Conservation (phyloP, 164 flowering plant species). For the Vitis rotundifolia region DNA sequence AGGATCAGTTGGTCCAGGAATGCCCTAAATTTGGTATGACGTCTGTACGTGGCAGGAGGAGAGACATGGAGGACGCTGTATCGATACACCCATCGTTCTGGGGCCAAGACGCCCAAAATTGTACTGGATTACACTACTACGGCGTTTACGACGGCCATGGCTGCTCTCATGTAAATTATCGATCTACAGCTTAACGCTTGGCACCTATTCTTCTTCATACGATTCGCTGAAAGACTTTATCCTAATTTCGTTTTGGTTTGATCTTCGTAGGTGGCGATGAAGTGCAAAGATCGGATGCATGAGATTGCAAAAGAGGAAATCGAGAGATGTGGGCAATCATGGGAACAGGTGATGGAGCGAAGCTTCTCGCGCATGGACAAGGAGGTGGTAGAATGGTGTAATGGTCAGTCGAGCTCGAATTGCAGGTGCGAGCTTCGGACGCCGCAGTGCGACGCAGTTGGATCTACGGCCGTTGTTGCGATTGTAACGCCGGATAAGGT, state of each 20-base stretch:
- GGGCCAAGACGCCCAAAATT: background rate
- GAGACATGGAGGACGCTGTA: conserved; percentile 66
- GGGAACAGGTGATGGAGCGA: conserved; percentile 37
- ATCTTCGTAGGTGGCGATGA: conserved; percentile 63
- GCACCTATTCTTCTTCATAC: too few relatives aligned
- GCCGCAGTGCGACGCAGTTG: conserved; percentile 53
- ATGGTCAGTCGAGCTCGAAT: background rate
- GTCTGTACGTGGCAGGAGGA: conserved; percentile 52
- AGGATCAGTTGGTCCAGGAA: background rate
- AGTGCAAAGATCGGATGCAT: conserved; percentile 70
- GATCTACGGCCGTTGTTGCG: conserved; percentile 54
- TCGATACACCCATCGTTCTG: conserved; percentile 44
- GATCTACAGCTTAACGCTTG: too few relatives aligned
- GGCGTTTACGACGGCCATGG: conserved; percentile 76
- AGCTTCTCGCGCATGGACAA: conserved; percentile 50
- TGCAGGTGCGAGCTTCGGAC: conserved; percentile 51
- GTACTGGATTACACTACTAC: conserved; percentile 29
- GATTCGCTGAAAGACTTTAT: background rate
- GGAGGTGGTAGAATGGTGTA: conserved; percentile 32
- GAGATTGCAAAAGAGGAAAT: conserved; percentile 67
- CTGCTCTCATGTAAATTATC: conserved; percentile 60
- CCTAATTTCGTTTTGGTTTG: conserved; percentile 2
- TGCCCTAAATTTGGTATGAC: conserved; percentile 49
- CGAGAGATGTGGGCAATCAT: conserved; percentile 12
- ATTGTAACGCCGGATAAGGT: conserved; percentile 40